Conservation (phyloP, 495 filamentous ascomycete species). For the Staphylotrichum longicolle region DNA sequence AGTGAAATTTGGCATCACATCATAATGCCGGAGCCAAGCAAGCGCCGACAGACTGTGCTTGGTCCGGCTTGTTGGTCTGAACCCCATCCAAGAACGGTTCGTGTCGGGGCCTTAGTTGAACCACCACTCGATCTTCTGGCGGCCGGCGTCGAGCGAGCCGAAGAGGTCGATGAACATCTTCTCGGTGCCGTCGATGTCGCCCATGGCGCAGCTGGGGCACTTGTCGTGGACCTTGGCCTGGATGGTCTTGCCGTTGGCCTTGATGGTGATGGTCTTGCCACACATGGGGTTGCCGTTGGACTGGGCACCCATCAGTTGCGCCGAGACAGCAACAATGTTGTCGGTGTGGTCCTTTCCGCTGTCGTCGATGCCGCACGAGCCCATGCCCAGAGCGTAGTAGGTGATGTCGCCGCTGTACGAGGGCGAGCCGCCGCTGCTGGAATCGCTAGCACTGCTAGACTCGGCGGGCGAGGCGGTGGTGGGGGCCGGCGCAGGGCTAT, state of each 20-base stretch:
- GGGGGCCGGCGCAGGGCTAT: not conserved
- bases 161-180: constrained; percentile 46
- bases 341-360: constrained; percentile 37
- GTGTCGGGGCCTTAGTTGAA: constrained; percentile 34
- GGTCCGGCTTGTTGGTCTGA: too few relatives aligned
- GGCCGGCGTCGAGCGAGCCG: constrained; percentile 37
- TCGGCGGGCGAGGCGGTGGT: not conserved
- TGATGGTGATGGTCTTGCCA: constrained; percentile 63
- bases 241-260: constrained; percentile 50
- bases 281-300: constrained; percentile 60
- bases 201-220: constrained; percentile 62
- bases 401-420: constrained; percentile 45
- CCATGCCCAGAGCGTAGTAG: constrained; percentile 46
- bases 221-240: constrained; percentile 66
- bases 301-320: constrained; percentile 44
- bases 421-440: constrained; percentile 16
- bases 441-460: not conserved
- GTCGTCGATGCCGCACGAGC: constrained; percentile 48
- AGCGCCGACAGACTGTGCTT: too few relatives aligned
- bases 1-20: constrained; percentile 18
- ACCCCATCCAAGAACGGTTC: too few relatives aligned
- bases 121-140: constrained; percentile 38
- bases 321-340: constrained; percentile 47
- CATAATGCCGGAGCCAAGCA: constrained; percentile 1
- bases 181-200: constrained; percentile 50